These are phyloP conservation scores for Monosporozyma yasuniensis DNA, from an alignment of 805 yeast genomes.

Conservation along the genomic window DNA sequence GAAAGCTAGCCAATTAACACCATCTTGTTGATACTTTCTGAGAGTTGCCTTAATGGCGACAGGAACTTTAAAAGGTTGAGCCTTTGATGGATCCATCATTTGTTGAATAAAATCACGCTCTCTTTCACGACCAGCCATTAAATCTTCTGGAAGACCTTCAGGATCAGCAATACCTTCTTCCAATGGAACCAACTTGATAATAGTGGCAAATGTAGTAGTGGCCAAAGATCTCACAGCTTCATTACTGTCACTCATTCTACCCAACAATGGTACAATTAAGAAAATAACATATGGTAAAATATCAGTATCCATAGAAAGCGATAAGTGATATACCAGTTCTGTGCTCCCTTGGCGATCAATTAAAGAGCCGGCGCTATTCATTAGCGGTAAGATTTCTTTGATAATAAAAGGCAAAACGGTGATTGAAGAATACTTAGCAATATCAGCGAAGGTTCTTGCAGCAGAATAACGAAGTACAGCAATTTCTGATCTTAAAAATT, in stretches of 20 bases:
- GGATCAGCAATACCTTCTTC: conserved; percentile 98
- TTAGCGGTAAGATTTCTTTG: conserved; percentile 66
- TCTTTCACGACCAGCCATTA: conserved; percentile 80
- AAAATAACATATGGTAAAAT: conserved; percentile 92
- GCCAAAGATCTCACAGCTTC: conserved; percentile 81
- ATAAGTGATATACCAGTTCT: conserved; percentile 80
- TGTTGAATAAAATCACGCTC: conserved; percentile 93
- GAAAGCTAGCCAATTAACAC: conserved; percentile 96
- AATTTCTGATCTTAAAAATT: conserved; percentile 53
- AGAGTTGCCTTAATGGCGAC: conserved; percentile 87
- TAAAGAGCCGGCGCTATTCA: conserved; percentile 63
- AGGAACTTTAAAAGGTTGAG: conserved; percentile 80
- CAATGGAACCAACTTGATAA: conserved; percentile 88
- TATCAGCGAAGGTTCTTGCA: conserved; percentile 77
- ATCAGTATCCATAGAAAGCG: conserved; percentile 75
- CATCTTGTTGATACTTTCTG: conserved; percentile 94
- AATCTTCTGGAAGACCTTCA: conserved; percentile 73
- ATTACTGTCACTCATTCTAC: conserved; percentile 95
- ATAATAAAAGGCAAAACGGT: conserved; percentile 71
- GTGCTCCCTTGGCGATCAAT: conserved; percentile 86
- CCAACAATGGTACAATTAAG: conserved; percentile 89
- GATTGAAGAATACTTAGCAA: conserved; percentile 62
- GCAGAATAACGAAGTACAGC: conserved; percentile 86
- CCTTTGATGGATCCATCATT: conserved; percentile 94
- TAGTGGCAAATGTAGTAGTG: conserved; percentile 92